Conservation (phyloP, 2,329 filamentous ascomycete species). For the Neofusicoccum umdonicola region DNA sequence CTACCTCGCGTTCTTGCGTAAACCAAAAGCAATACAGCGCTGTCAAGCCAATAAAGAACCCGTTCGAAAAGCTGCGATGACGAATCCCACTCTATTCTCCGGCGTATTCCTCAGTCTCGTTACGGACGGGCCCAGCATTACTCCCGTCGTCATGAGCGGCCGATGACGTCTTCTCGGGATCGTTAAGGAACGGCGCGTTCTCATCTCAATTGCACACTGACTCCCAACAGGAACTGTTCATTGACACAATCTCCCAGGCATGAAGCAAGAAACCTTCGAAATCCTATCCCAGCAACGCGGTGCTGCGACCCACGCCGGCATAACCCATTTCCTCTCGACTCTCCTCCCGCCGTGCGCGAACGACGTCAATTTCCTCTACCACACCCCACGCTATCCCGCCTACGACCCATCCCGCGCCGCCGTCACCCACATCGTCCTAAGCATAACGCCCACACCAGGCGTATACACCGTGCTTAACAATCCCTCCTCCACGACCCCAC, state of each 20-base stretch:
- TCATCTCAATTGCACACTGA: background rate
- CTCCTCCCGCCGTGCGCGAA: slow-evolving; percentile 31
- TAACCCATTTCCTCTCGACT: slow-evolving; percentile 29
- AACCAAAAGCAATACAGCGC: background rate
- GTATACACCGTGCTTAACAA: slow-evolving; percentile 30
- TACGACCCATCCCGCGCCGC: slow-evolving; percentile 27
- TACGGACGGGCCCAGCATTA: background rate
- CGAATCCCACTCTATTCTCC: too few relatives aligned
- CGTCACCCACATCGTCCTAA: slow-evolving; percentile 32
- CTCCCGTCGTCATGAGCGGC: background rate
- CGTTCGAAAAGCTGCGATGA: too few relatives aligned
- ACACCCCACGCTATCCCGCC: slow-evolving; percentile 24
- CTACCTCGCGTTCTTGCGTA: too few relatives aligned
- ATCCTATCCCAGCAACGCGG: background rate
- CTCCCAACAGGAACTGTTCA: background rate
- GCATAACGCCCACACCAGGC: slow-evolving; percentile 30
- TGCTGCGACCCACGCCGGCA: slow-evolving; percentile 1
- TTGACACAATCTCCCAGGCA: background rate
- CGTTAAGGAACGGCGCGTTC: background rate
- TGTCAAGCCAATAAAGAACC: background rate
- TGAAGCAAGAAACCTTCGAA: background rate
- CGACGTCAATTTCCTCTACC: slow-evolving; percentile 35
- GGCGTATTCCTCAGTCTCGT: background rate
- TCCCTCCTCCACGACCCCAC: slow-evolving; percentile 15
- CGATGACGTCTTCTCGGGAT: background rate